Percentiles rank a stretch among this genome's conserved stretches.
These are phyloP conservation scores for Xylaria sp. DNA, from an alignment of 2,329 filamentous ascomycete genomes.

Conservation along the genomic window DNA sequence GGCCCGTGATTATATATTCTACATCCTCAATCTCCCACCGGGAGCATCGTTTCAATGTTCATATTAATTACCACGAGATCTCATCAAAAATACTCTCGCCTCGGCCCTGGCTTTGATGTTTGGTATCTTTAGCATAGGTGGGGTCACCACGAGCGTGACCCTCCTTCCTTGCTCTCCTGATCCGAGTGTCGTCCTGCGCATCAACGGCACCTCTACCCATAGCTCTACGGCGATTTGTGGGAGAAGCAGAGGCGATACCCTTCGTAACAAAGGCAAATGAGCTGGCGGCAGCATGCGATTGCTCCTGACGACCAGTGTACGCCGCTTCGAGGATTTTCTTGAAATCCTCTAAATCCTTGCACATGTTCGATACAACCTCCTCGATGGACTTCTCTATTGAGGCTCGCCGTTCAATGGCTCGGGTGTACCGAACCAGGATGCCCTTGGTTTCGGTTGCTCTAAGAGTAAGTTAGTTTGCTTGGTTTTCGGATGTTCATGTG, in stretches of 20 bases:
- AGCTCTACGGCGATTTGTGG: not conserved
- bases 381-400: slow-evolving; percentile 23
- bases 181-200: not conserved
- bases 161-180: not conserved
- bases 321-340: slow-evolving; percentile 5
- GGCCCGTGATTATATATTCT: not conserved
- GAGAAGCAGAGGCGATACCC: not conserved
- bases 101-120: not conserved
- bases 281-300: not conserved
- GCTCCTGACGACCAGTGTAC: slow-evolving; percentile 10
- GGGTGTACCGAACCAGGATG: slow-evolving; percentile 10
- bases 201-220: not conserved
- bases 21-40: not conserved
- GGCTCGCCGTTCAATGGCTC: slow-evolving; percentile 14
- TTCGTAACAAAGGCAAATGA: slow-evolving; percentile 12
- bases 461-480: not conserved
- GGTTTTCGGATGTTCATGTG: not conserved
- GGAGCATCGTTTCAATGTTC: not conserved
- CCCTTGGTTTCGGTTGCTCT: slow-evolving; percentile 16
- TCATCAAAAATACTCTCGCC: not conserved
- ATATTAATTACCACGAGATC: slow-evolving; percentile 22
- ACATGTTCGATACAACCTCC: not conserved
- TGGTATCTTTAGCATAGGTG: not conserved
- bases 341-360: slow-evolving; percentile 9
- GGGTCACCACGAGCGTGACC: not conserved